phyloP scores from a whole-genome alignment of 2,329 filamentous ascomycete species.

The Aurifilum marmelostoma region DNA sequence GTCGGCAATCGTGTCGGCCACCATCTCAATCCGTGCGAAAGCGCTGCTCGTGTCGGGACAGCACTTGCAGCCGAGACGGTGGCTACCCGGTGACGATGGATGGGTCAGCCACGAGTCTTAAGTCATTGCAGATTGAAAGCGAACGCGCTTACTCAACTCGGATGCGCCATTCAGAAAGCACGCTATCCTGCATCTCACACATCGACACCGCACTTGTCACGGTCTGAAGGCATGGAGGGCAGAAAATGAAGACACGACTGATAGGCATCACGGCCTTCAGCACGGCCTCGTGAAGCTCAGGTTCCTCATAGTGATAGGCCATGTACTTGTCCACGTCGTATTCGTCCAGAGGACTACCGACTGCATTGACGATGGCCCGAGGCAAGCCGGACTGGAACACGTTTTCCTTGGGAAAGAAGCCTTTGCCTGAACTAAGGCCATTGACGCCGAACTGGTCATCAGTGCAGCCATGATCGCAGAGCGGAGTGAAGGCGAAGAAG shows the following conservation, averaged over 20 bases:
- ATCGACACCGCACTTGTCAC: conserved; percentile 20
- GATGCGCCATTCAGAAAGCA: conserved; percentile 10
- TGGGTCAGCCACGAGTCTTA: background rate
- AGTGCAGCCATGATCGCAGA: conserved; percentile 6
- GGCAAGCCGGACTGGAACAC: background rate
- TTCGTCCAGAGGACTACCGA: background rate
- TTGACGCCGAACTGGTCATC: conserved; percentile 19
- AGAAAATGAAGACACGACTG: conserved; percentile 9
- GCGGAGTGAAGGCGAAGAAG: conserved; percentile 21
- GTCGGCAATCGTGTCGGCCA: conserved; percentile 18
- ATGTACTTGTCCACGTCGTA: background rate
- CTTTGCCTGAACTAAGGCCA: background rate
- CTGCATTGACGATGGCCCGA: background rate
- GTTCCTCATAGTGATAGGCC: background rate
- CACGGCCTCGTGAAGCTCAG: background rate
- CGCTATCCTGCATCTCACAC: background rate
- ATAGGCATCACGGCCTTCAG: background rate
- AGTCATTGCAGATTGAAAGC: too few relatives aligned
- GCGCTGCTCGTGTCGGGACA: background rate
- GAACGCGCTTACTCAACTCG: conserved; percentile 16
- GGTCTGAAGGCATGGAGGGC: conserved; percentile 18
- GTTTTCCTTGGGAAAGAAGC: background rate
- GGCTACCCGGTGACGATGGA: background rate
- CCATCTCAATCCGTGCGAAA: conserved; percentile 19
- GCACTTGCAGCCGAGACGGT: conserved; percentile 16